Conservation (phyloP, 352 stramenopile genomes). For the Peronospora tabacina region DNA sequence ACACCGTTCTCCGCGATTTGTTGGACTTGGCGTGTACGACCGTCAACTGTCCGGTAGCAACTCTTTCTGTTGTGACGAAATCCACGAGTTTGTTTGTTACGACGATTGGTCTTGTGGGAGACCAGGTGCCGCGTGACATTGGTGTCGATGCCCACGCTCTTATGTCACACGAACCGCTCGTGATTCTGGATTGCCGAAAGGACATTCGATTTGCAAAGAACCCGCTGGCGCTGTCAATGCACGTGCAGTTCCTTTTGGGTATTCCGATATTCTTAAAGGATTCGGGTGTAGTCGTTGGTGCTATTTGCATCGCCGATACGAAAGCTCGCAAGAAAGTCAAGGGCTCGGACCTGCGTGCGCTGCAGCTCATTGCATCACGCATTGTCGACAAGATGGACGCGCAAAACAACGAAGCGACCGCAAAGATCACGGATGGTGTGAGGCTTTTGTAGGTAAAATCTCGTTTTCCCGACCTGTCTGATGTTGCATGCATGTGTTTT, state of each 20-base stretch:
- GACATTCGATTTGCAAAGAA: constrained; percentile 77
- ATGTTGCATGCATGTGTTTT: constrained; percentile 12
- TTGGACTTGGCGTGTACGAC: constrained; percentile 64
- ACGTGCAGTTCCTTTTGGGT: constrained; percentile 75
- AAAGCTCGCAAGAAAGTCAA: constrained; percentile 54
- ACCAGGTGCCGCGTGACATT: constrained; percentile 73
- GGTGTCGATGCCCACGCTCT: constrained; percentile 66
- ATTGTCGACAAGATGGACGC: constrained; percentile 73
- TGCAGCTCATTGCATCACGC: constrained; percentile 57
- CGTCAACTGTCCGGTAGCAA: constrained; percentile 60
- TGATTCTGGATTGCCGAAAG: constrained; percentile 66
- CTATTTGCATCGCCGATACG: constrained; percentile 63
- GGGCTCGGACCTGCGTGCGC: constrained; percentile 52
- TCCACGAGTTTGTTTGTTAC: constrained; percentile 72
- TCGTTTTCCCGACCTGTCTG: constrained; percentile 8
- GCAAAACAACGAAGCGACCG: constrained; percentile 28
- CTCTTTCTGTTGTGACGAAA: constrained; percentile 59
- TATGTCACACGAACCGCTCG: constrained; percentile 62
- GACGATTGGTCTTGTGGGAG: constrained; percentile 59
- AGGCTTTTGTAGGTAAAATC: constrained; percentile 30
- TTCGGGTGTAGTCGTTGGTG: constrained; percentile 53
- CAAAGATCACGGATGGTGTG: constrained; percentile 27
- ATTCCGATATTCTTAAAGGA: constrained; percentile 66
- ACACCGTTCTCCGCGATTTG: constrained; percentile 61
- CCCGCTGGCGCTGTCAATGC: constrained; percentile 55